Base-by-base conservation (phyloP, 139 green algal genomes). In the Coccomyxa sp. region DNA sequence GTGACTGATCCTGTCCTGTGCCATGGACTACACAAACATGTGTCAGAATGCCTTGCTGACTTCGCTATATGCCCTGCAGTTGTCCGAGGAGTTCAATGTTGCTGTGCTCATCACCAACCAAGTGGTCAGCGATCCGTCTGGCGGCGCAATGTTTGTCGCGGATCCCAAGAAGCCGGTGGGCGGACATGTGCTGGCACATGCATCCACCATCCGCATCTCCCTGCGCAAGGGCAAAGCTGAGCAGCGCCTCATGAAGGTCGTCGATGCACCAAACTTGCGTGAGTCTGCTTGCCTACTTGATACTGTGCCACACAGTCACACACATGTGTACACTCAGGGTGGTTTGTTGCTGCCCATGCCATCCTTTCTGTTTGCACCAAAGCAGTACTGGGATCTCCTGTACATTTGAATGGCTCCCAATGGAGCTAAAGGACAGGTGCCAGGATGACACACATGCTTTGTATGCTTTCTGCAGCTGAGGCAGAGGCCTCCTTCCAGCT, bases 61-160 rank as follows among this genome's bases (percentile, higher is more conserved):
- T 71, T 71, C 10, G 9, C 4, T 25, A 25, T 25, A 28, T 71
- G 9, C 63, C 27, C 3, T 32, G 82, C 89, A 97, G 92, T 88
- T 98, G 18, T 86, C 92, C 1, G 94, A 97, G 80, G 93, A 98
- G 90, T 98, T 95, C 88, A 97, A 97, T 79, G 86, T 96, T 10
- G 95, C 95, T 0, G 90, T 98, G 14, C 57, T 98, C 27, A 84
- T 96, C 67, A 98, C 95, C 66, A 98, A 98, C 88, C 95, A 98
- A 79, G 93, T 93, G 15, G 67, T 85, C n/a, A 90, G 84, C 32
- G 94, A 98, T 81, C 95, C 95, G 13, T 85, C 58, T 38, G 89
- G 88, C 27, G 92, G 91, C 32, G 88, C 91, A 25, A 95, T 95
- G 79, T 98, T 98, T 89, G 93, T 98, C 31, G 81, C 83, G 3